Percentiles rank a stretch among this genome's conserved stretches.
These are phyloP conservation scores for Diospyros lotus DNA, from an alignment of 148 eudicot species.

Conservation along the genomic window DNA sequence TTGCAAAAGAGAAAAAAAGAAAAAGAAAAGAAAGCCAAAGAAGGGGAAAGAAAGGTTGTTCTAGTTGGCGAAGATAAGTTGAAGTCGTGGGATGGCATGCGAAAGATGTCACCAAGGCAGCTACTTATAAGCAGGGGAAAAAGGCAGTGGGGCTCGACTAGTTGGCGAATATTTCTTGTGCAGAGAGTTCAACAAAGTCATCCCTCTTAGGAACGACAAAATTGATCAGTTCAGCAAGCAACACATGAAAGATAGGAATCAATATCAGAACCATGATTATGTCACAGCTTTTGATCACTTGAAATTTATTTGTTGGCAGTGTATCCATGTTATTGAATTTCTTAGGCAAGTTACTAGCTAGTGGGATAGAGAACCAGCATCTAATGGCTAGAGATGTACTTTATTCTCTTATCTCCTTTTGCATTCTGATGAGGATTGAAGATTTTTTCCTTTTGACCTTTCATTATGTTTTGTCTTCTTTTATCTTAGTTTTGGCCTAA, in stretches of 20 bases:
- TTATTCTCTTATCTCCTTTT: conserved; percentile 9
- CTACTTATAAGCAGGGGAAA: conserved; percentile 47
- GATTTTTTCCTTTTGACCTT: conserved; percentile 1
- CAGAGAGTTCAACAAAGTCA: conserved; percentile 22
- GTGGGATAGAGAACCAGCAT: conserved; percentile 6
- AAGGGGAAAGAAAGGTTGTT: conserved; percentile 1
- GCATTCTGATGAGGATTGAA: conserved; percentile 2
- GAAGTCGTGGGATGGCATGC: conserved; percentile 24
- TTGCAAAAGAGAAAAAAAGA: background rate
- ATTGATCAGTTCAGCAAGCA: conserved; percentile 14
- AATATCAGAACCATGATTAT: conserved; percentile 10
- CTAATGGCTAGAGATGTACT: background rate
- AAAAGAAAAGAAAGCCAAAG: conserved; percentile 2
- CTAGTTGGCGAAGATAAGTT: conserved; percentile 14
- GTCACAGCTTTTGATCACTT: background rate
- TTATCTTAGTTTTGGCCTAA: background rate
- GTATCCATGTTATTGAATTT: background rate
- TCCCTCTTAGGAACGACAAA: conserved; percentile 31
- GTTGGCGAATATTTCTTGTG: conserved; percentile 46
- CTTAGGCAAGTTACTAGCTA: conserved; percentile 2
- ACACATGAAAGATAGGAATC: conserved; percentile 21
- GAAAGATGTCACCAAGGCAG: conserved; percentile 17
- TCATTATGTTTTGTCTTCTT: background rate
- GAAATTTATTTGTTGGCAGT: background rate
- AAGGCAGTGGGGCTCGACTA: conserved; percentile 46